Evolutionary conservation across 2,329 filamentous ascomycete species (phyloP).

Genomic region (Phoma sp.): DNA sequence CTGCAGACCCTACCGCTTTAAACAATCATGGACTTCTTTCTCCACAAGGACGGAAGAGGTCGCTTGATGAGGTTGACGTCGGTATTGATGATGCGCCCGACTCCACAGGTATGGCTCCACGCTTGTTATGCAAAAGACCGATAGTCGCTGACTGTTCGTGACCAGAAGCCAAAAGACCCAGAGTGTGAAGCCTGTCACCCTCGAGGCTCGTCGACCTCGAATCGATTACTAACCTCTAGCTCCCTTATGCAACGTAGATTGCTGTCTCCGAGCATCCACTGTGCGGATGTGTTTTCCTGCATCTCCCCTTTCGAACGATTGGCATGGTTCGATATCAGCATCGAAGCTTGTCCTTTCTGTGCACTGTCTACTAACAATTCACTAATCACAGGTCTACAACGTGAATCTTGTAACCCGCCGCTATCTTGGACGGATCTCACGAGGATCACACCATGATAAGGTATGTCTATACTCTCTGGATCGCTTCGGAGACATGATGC

Average conservation of each 20-base stretch:
- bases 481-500: not conserved
- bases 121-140: slow-evolving; percentile 1
- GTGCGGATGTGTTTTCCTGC: not conserved
- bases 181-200: slow-evolving; percentile 36
- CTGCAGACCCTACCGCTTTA: slow-evolving; percentile 36
- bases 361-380: slow-evolving; percentile 12
- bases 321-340: not conserved
- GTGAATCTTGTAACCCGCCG: not conserved
- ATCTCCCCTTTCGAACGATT: not conserved
- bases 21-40: slow-evolving; percentile 30
- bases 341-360: not conserved
- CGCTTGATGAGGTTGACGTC: slow-evolving; percentile 41
- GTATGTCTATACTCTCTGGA: slow-evolving; percentile 10
- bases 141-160: slow-evolving; percentile 17
- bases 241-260: slow-evolving; percentile 1
- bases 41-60: slow-evolving; percentile 42
- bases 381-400: slow-evolving; percentile 9
- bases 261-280: not conserved
- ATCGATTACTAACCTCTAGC: slow-evolving; percentile 30
- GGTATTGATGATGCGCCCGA: slow-evolving; percentile 34
- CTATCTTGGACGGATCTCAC: not conserved
- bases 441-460: slow-evolving; percentile 9
- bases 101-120: slow-evolving; percentile 33
- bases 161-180: slow-evolving; percentile 40
- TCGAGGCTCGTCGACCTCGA: slow-evolving; percentile 18